A percentile compares a stretch with the other conserved stretches of the same genome.
phyloP scores from a whole-genome alignment of 345 rosid genomes.

The Ceriops zippeliana region DNA sequence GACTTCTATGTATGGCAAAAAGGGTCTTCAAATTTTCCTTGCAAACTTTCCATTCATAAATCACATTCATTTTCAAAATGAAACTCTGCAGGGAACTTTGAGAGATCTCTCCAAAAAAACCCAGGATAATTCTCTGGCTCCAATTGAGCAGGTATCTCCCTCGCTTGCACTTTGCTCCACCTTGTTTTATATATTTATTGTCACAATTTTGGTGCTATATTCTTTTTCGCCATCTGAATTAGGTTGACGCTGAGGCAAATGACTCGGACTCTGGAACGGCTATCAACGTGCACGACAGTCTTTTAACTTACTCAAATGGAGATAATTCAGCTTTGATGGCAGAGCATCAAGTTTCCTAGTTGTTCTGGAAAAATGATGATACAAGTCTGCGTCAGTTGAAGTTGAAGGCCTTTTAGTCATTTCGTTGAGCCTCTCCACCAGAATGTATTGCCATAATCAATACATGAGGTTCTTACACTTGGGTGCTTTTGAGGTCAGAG shows the following conservation, averaged over 20 bases:
- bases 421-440: conserved; percentile 20
- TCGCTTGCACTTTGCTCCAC: not conserved
- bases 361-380: not conserved
- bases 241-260: conserved; percentile 53
- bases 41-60: not conserved
- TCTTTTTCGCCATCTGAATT: conserved; percentile 4
- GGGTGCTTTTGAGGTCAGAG: conserved; percentile 15
- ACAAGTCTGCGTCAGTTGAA: conserved; percentile 4
- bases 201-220: not conserved
- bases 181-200: not conserved
- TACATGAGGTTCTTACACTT: conserved; percentile 26
- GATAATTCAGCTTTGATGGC: conserved; percentile 39
- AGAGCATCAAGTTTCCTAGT: conserved; percentile 22
- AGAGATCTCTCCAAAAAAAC: conserved; percentile 60
- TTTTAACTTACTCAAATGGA: conserved; percentile 40
- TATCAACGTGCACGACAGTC: conserved; percentile 33
- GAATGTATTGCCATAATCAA: conserved; percentile 40
- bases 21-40: not conserved
- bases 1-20: not conserved
- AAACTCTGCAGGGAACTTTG: conserved; percentile 53
- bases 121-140: conserved; percentile 45
- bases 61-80: conserved; percentile 1
- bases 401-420: conserved; percentile 26
- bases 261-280: conserved; percentile 42
- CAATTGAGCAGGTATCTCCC: conserved; percentile 44